Conservation (phyloP, 495 filamentous ascomycete genomes). For the Podospora comata region DNA sequence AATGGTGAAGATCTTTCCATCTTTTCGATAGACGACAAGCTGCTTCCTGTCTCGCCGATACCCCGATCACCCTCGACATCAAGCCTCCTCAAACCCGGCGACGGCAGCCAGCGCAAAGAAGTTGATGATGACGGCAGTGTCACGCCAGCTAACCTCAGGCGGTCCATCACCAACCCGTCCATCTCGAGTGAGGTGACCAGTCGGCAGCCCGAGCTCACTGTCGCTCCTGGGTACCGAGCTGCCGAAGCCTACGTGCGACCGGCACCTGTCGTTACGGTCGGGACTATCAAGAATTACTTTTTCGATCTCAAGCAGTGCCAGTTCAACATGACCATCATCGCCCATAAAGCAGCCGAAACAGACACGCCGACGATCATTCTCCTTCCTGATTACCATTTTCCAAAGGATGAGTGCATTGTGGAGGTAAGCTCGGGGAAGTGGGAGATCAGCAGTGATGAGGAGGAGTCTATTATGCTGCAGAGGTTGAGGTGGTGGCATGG, state of each 20-base stretch:
- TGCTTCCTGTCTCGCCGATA: slow-evolving; percentile 54
- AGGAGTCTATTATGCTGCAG: slow-evolving; percentile 64
- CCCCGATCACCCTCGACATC: slow-evolving; percentile 40
- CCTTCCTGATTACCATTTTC: slow-evolving; percentile 92
- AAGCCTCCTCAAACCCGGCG: slow-evolving; percentile 29
- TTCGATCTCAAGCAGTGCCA: slow-evolving; percentile 76
- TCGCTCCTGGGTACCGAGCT: slow-evolving; percentile 72
- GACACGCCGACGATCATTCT: slow-evolving; percentile 78
- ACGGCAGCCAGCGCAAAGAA: slow-evolving; percentile 33
- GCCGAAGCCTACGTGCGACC: slow-evolving; percentile 90
- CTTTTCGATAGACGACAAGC: slow-evolving; percentile 74
- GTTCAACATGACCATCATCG: slow-evolving; percentile 66
- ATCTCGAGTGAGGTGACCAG: slow-evolving; percentile 60
- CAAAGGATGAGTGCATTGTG: slow-evolving; percentile 62
- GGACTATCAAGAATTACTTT: slow-evolving; percentile 60
- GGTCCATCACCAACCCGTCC: slow-evolving; percentile 65
- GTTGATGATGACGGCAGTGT: slow-evolving; percentile 56
- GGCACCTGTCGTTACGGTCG: slow-evolving; percentile 71
- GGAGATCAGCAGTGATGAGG: slow-evolving; percentile 71
- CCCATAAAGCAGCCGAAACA: slow-evolving; percentile 48
- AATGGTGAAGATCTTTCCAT: slow-evolving; percentile 97
- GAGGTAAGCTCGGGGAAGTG: slow-evolving; percentile 83
- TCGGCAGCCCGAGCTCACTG: slow-evolving; percentile 50
- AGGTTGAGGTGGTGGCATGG: slow-evolving; percentile 87
- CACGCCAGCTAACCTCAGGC: slow-evolving; percentile 68